phyloP scores from a whole-genome alignment of 2,329 filamentous ascomycete species.

The Zymoseptoria brevis region DNA sequence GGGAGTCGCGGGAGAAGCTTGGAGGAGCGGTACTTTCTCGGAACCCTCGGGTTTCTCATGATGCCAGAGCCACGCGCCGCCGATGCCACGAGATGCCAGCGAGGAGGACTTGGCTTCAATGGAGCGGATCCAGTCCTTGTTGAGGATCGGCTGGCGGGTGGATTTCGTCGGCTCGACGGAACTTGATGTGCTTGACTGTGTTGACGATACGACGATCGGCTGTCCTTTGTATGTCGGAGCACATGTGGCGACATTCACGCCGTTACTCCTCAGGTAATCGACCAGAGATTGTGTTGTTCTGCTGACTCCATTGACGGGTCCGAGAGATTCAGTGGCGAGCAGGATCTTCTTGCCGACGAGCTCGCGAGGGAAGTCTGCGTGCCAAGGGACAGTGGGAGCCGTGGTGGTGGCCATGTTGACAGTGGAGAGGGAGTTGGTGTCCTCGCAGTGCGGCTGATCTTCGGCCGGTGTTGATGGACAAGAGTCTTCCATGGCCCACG shows the following conservation, averaged over 20 bases:
- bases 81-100: constrained; percentile 27
- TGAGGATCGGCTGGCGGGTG: constrained; percentile 25
- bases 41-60: constrained; percentile 16
- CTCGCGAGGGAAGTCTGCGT: constrained; percentile 32
- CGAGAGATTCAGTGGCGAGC: constrained; percentile 63
- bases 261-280: constrained; percentile 57
- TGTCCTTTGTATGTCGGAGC: constrained; percentile 52
- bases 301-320: constrained; percentile 66
- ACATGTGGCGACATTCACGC: constrained; percentile 57
- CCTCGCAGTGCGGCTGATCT: not conserved
- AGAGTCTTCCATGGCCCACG: not conserved
- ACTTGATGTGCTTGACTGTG: constrained; percentile 12
- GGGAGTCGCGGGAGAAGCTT: constrained; percentile 4
- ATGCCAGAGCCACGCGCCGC: constrained; percentile 29
- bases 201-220: constrained; percentile 34
- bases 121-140: constrained; percentile 28
- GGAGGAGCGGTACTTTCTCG: constrained; percentile 13
- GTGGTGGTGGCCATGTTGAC: not conserved
- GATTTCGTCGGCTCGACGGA: constrained; percentile 17
- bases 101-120: constrained; percentile 27
- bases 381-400: not conserved
- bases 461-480: not conserved
- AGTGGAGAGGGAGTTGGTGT: not conserved
- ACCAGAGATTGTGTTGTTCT: constrained; percentile 63
- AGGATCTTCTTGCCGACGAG: constrained; percentile 56